Evolutionary conservation across 768 basidiomycete genomes (phyloP).

Genomic region (Sutorius australiensis): DNA sequence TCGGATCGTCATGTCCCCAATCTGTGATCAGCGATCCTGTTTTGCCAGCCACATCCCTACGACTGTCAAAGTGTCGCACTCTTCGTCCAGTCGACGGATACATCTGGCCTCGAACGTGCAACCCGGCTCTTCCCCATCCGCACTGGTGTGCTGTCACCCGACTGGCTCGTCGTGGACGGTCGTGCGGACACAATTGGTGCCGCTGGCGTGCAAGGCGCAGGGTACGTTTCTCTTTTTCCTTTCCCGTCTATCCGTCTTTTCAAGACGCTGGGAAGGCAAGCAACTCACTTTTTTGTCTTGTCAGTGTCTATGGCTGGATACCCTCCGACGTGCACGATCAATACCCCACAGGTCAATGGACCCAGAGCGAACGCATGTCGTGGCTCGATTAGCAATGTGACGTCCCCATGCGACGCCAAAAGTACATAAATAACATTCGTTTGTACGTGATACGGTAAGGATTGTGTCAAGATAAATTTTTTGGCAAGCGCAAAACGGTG

Average conservation of each 20-base stretch:
- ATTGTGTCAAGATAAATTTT: slow-evolving; percentile 27
- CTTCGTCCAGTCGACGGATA: slow-evolving; percentile 59
- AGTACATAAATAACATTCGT: slow-evolving; percentile 24
- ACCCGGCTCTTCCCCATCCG: slow-evolving; percentile 77
- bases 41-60: slow-evolving; percentile 46
- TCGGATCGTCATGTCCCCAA: not conserved
- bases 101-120: slow-evolving; percentile 59
- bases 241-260: no score
- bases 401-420: slow-evolving; percentile 11
- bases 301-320: slow-evolving; percentile 23
- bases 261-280: not conserved
- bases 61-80: slow-evolving; percentile 36
- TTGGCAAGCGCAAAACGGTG: slow-evolving; percentile 14
- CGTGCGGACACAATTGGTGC: slow-evolving; percentile 57
- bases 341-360: slow-evolving; percentile 37
- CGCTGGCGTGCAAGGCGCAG: slow-evolving; percentile 72
- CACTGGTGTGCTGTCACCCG: slow-evolving; percentile 72
- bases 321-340: slow-evolving; percentile 9
- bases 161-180: slow-evolving; percentile 67
- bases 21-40: slow-evolving; percentile 42
- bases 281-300: not conserved
- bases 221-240: slow-evolving; percentile 43
- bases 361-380: slow-evolving; percentile 45
- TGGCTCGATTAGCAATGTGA: slow-evolving; percentile 43
- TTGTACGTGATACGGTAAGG: slow-evolving; percentile 29